phyloP scores from a whole-genome alignment of 805 yeast species.

The Cyberlindnera misumaiensis region DNA sequence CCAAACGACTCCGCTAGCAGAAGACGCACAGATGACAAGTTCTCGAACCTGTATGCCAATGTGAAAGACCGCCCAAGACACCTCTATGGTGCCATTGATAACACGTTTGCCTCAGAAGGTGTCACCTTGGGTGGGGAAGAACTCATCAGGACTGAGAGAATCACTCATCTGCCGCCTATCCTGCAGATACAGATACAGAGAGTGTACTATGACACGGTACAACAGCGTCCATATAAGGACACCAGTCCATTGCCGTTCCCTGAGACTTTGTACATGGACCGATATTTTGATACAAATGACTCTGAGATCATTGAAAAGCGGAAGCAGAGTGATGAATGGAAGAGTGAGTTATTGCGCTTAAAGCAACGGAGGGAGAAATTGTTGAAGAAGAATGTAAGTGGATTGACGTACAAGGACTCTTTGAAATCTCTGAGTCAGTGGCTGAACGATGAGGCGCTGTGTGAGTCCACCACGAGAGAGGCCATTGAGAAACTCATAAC shows the following conservation, averaged over 20 bases:
- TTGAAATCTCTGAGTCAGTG: conserved; percentile 52
- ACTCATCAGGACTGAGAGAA: conserved; percentile 66
- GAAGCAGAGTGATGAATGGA: conserved; percentile 53
- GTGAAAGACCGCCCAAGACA: conserved; percentile 85
- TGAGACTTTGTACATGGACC: conserved; percentile 74
- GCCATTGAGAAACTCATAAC: conserved; percentile 41
- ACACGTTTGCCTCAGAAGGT: conserved; percentile 69
- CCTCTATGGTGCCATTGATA: conserved; percentile 85
- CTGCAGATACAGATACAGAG: conserved; percentile 91
- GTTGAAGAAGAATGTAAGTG: conserved; percentile 40
- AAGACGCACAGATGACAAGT: conserved; percentile 62
- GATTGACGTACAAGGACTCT: conserved; percentile 43
- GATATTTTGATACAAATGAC: conserved; percentile 72
- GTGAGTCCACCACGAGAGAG: conserved; percentile 41
- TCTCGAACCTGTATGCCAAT: conserved; percentile 74
- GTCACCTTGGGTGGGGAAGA: conserved; percentile 59
- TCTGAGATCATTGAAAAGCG: conserved; percentile 43
- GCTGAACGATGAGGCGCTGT: conserved; percentile 34
- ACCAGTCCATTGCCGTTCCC: conserved; percentile 76
- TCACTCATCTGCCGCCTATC: conserved; percentile 68
- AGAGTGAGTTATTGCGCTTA: conserved; percentile 41
- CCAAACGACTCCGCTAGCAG: conserved; percentile 27
- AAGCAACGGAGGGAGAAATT: conserved; percentile 37
- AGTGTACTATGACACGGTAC: conserved; percentile 78
- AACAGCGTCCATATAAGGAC: conserved; percentile 72